A percentile compares a stretch with the other conserved stretches of the same genome.
Conservation (phyloP, 768 basidiomycete genomes). For the Suillus subalutaceus region DNA sequence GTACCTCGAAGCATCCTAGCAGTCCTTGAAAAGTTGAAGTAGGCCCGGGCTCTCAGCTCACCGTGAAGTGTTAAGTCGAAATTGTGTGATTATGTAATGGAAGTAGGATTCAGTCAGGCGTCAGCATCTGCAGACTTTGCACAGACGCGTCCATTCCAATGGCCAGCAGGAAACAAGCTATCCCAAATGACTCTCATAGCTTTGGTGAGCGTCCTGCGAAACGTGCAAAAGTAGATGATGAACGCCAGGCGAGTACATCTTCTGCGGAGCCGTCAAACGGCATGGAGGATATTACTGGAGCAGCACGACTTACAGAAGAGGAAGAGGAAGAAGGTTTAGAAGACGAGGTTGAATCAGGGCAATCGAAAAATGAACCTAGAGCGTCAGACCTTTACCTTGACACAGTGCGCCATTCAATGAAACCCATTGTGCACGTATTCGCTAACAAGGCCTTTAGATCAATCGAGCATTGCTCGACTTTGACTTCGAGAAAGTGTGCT, state of each 20-base stretch:
- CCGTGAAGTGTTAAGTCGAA: background rate
- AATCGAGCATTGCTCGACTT: conserved; percentile 92
- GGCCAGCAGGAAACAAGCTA: conserved; percentile 6
- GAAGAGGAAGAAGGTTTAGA: conserved; percentile 29
- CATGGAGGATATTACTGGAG: conserved; percentile 8
- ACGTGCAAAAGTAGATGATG: conserved; percentile 28
- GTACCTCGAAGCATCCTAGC: conserved; percentile 26
- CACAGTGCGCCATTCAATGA: conserved; percentile 60
- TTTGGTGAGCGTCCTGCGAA: conserved; percentile 33
- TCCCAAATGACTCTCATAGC: background rate
- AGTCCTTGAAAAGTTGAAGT: background rate
- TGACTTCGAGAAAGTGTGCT: conserved; percentile 99
- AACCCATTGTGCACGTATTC: conserved; percentile 12
- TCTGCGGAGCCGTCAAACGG: conserved; percentile 18
- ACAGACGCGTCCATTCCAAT: conserved; percentile 6
- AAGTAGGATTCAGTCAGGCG: background rate
- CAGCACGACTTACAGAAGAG: conserved; percentile 23
- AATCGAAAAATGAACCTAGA: conserved; percentile 31
- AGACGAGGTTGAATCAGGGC: conserved; percentile 28
- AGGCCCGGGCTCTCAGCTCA: background rate
- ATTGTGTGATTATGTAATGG: conserved; percentile 21
- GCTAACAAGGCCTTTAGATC: conserved; percentile 55
- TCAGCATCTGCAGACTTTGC: background rate
- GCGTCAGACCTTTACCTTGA: conserved; percentile 93
- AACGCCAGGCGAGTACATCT: conserved; percentile 6